A percentile compares a stretch with the other conserved stretches of the same genome.
Evolutionary conservation across 2,329 filamentous ascomycete species (phyloP).

Genomic region (Dactylellina sp.): DNA sequence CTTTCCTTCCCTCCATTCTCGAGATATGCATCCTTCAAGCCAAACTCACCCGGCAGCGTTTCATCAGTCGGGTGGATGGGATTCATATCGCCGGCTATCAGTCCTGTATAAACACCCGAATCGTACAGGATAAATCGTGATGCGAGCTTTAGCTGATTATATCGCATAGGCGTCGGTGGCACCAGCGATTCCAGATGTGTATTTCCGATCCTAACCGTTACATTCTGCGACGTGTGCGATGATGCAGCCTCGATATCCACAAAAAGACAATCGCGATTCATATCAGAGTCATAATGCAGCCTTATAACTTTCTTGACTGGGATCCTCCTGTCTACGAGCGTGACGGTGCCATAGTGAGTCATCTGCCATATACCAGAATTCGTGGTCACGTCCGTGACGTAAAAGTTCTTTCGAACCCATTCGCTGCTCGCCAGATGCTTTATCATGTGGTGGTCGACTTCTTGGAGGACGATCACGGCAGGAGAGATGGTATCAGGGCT

Average conservation of each 20-base stretch:
- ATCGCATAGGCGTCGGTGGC: constrained; percentile 67
- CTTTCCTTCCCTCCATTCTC: constrained; percentile 68
- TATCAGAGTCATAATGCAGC: constrained; percentile 66
- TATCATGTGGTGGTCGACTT: constrained; percentile 44
- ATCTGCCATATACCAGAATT: constrained; percentile 65
- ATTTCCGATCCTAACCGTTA: constrained; percentile 68
- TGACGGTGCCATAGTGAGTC: constrained; percentile 68
- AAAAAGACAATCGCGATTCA: constrained; percentile 68
- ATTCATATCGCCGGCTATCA: constrained; percentile 71
- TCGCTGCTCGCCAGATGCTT: constrained; percentile 63
- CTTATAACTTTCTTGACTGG: constrained; percentile 67
- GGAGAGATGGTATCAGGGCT: constrained; percentile 36
- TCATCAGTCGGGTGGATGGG: constrained; percentile 70
- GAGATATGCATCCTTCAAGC: constrained; percentile 69
- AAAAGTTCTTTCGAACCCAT: constrained; percentile 68
- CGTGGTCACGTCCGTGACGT: constrained; percentile 66
- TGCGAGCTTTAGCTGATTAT: constrained; percentile 66
- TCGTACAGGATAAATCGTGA: constrained; percentile 65
- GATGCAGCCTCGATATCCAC: constrained; percentile 65
- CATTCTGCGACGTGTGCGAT: constrained; percentile 42
- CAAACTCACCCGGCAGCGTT: constrained; percentile 66
- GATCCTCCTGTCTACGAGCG: constrained; percentile 67
- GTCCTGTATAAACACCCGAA: constrained; percentile 63
- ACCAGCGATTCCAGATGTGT: constrained; percentile 71
- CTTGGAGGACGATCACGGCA: constrained; percentile 46